Evolutionary conservation across 768 basidiomycete species (phyloP).

Genomic region (Cubamyces lactineus): DNA sequence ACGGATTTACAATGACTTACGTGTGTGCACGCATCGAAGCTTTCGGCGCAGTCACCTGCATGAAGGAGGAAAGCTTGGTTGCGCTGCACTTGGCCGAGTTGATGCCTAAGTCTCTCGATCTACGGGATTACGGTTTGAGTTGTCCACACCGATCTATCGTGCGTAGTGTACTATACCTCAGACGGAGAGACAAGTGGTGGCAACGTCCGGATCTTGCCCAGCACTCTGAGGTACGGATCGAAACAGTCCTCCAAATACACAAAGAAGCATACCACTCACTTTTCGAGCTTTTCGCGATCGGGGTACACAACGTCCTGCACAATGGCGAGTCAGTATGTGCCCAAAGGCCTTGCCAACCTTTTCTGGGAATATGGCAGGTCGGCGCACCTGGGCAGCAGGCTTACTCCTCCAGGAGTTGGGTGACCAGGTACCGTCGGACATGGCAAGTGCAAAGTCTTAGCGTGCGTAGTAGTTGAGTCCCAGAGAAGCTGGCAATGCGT

Average conservation of each 20-base stretch:
- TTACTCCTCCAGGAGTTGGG: constrained; percentile 82
- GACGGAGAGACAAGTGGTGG: constrained; percentile 93
- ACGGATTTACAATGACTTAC: constrained; percentile 35
- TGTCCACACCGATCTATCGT: no score
- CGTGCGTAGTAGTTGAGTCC: no score
- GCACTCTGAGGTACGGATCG: constrained; percentile 52
- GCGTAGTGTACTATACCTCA: constrained; percentile 59
- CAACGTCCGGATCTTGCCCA: constrained; percentile 73
- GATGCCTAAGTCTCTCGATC: constrained; percentile 84
- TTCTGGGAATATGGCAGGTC: background rate
- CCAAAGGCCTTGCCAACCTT: background rate
- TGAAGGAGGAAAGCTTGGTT: constrained; percentile 94
- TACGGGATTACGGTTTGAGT: constrained; percentile 31
- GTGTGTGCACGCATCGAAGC: constrained; percentile 89
- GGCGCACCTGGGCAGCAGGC: constrained; percentile 72
- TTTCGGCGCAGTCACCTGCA: constrained; percentile 97
- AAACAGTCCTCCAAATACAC: background rate
- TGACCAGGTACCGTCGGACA: constrained; percentile 50
- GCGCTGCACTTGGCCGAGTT: constrained; percentile 76
- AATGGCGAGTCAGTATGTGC: background rate
- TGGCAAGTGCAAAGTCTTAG: background rate
- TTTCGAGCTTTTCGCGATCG: constrained; percentile 65
- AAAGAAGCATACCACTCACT: constrained; percentile 24
- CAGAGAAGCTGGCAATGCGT: no score
- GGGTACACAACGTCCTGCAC: constrained; percentile 72